Evolutionary conservation across 2,329 filamentous ascomycete species (phyloP).

Genomic region (Botrytis cinerea): DNA sequence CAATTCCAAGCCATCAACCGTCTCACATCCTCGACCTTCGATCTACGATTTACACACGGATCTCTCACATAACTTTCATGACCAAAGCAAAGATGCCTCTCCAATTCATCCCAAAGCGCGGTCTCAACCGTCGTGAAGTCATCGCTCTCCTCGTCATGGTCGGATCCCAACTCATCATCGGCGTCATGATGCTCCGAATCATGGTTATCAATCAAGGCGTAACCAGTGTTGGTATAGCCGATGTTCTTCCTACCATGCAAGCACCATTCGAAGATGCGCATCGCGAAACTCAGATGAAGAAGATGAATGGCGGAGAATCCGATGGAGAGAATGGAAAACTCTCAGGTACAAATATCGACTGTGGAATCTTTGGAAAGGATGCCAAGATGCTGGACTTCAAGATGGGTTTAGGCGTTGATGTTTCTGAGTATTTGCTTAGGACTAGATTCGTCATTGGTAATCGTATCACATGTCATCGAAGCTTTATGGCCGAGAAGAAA

Average conservation of each 20-base stretch:
- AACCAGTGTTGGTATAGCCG: accelerated
- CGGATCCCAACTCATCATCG: neutral
- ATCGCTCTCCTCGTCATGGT: neutral
- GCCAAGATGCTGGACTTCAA: neutral
- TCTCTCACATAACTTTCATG: neutral
- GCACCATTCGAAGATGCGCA: accelerated
- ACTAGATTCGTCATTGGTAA: accelerated
- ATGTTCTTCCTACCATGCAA: too few relatives aligned
- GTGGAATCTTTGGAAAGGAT: neutral
- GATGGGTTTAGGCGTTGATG: neutral
- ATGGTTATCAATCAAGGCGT: neutral
- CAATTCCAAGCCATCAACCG: neutral
- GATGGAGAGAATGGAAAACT: neutral
- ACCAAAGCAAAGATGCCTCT: neutral
- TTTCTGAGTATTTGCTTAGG: neutral
- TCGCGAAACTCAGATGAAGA: neutral
- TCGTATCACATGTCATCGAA: neutral
- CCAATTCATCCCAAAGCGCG: neutral
- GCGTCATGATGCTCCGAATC: neutral
- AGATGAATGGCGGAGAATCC: neutral
- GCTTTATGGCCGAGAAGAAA: neutral
- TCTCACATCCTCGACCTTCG: neutral
- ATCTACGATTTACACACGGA: neutral
- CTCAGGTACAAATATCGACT: neutral
- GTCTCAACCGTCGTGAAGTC: neutral